Percentiles rank a stretch among this genome's conserved stretches.
Conservation (phyloP, 495 filamentous ascomycete genomes). For the Penicillium paxilli region DNA sequence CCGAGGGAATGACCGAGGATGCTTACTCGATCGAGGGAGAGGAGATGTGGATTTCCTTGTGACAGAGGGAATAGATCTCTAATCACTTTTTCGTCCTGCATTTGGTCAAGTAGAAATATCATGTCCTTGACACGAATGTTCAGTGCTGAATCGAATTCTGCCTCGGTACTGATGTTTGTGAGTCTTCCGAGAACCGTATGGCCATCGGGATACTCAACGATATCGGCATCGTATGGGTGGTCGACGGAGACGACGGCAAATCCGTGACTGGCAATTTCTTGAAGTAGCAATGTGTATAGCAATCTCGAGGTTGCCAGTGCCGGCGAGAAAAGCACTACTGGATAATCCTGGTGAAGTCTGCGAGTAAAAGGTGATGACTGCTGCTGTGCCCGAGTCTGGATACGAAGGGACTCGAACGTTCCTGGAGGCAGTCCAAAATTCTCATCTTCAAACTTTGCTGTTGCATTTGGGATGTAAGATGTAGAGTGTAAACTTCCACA, state of each 20-base stretch:
- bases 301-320: slow-evolving; percentile 28
- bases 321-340: slow-evolving; percentile 41
- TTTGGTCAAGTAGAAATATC: slow-evolving; percentile 33
- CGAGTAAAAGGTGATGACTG: slow-evolving; percentile 10
- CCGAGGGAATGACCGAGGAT: slow-evolving; percentile 57
- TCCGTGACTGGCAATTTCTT: slow-evolving; percentile 47
- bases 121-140: slow-evolving; percentile 35
- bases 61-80: slow-evolving; percentile 5
- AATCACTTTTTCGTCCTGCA: slow-evolving; percentile 16
- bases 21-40: slow-evolving; percentile 28
- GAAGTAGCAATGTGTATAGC: slow-evolving; percentile 41
- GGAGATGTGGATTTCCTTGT: slow-evolving; percentile 1
- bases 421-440: slow-evolving; percentile 12
- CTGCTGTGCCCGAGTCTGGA: slow-evolving; percentile 1
- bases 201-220: slow-evolving; percentile 53
- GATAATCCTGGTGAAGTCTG: slow-evolving; percentile 6
- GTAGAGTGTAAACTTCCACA: slow-evolving; percentile 4
- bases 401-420: slow-evolving; percentile 1
- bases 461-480: slow-evolving; percentile 15
- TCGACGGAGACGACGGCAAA: slow-evolving; percentile 51
- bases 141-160: slow-evolving; percentile 6
- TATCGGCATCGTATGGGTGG: slow-evolving; percentile 46
- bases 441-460: slow-evolving; percentile 11
- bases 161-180: slow-evolving; percentile 12
- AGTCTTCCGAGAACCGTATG: slow-evolving; percentile 9